phyloP scores from a whole-genome alignment of 768 basidiomycete genomes.

The Russula vinacea region DNA sequence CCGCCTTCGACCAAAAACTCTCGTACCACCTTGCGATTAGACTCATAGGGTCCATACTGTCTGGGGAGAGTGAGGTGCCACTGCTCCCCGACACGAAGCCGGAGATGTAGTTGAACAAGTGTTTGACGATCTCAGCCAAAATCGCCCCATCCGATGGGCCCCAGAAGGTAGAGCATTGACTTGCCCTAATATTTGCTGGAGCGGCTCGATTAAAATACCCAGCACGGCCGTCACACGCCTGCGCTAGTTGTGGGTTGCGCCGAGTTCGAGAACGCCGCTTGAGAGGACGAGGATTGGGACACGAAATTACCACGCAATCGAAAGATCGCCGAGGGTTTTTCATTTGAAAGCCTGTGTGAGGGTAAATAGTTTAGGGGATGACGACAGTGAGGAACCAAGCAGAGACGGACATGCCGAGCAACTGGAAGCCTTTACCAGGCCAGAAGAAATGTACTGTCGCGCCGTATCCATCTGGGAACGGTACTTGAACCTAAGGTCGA shows the following conservation, averaged over 20 bases:
- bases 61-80: constrained; percentile 45
- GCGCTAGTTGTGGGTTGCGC: constrained; percentile 32
- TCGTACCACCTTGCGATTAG: constrained; percentile 72
- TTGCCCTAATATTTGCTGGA: constrained; percentile 58
- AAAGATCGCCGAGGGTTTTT: constrained; percentile 86
- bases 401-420: constrained; percentile 71
- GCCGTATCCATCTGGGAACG: constrained; percentile 81
- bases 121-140: constrained; percentile 68
- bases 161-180: constrained; percentile 45
- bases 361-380: not conserved
- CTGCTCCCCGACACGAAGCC: constrained; percentile 47
- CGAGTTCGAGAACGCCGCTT: constrained; percentile 36
- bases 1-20: constrained; percentile 53
- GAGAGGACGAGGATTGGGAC: constrained; percentile 35
- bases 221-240: constrained; percentile 64
- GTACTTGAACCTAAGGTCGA: constrained; percentile 42
- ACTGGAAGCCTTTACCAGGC: constrained; percentile 84
- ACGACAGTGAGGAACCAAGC: not conserved
- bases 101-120: constrained; percentile 72
- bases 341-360: constrained; percentile 73
- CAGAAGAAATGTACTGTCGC: constrained; percentile 82
- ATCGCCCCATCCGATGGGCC: constrained; percentile 45
- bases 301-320: constrained; percentile 67
- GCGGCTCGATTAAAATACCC: constrained; percentile 77
- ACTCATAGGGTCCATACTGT: constrained; percentile 58